phyloP scores from a whole-genome alignment of 1,139 yeast genomes.

The Hansenula sp. region DNA sequence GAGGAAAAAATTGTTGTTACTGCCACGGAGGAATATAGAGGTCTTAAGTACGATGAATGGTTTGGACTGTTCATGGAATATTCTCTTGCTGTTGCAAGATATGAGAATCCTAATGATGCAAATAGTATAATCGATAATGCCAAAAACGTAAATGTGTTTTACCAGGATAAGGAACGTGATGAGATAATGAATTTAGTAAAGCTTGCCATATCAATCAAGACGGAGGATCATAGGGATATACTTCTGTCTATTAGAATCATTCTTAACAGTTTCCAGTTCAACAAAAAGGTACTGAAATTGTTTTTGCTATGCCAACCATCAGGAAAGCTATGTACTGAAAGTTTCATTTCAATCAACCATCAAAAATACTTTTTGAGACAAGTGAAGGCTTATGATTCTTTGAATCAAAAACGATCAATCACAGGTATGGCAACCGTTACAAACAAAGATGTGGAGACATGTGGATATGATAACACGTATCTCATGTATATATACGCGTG shows the following conservation, averaged over 20 bases:
- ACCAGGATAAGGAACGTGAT: slow-evolving; percentile 53
- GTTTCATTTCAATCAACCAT: slow-evolving; percentile 72
- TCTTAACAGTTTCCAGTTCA: slow-evolving; percentile 68
- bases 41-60: slow-evolving; percentile 78
- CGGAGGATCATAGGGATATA: slow-evolving; percentile 47
- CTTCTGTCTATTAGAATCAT: slow-evolving; percentile 59
- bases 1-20: slow-evolving; percentile 38
- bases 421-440: slow-evolving; percentile 78
- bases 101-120: slow-evolving; percentile 67
- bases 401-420: slow-evolving; percentile 48
- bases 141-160: slow-evolving; percentile 70
- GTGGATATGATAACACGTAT: slow-evolving; percentile 59
- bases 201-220: slow-evolving; percentile 59
- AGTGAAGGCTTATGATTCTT: slow-evolving; percentile 80
- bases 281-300: slow-evolving; percentile 61
- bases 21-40: slow-evolving; percentile 56
- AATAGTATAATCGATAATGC: slow-evolving; percentile 70
- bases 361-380: slow-evolving; percentile 90
- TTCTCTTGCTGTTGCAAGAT: slow-evolving; percentile 60
- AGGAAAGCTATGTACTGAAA: slow-evolving; percentile 52
- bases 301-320: slow-evolving; percentile 68
- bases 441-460: slow-evolving; percentile 39
- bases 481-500: slow-evolving; percentile 76
- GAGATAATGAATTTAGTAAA: slow-evolving; percentile 60
- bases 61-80: slow-evolving; percentile 78